Evolutionary conservation across 306 rosid species (phyloP).

Genomic region (Myrica gale): DNA sequence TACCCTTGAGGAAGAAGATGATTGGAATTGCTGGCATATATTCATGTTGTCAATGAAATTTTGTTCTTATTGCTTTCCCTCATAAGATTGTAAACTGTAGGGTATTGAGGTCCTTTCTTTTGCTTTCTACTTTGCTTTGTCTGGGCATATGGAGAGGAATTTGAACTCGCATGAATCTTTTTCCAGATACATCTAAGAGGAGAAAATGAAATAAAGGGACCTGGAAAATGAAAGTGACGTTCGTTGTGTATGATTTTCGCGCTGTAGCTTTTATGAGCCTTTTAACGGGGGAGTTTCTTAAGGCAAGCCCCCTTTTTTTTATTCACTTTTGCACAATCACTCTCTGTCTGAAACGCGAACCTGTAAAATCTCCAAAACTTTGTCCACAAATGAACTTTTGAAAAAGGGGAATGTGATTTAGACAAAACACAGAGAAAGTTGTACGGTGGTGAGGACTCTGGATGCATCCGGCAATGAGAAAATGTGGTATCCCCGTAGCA

Average conservation of each 20-base stretch:
- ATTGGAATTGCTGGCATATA: conserved; percentile 22
- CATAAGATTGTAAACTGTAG: neutral
- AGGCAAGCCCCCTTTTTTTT: conserved; percentile 28
- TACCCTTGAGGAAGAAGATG: conserved; percentile 7
- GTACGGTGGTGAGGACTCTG: conserved; percentile 19
- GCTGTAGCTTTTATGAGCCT: neutral
- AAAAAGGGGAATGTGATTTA: conserved; percentile 29
- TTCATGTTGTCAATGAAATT: conserved; percentile 35
- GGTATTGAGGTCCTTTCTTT: neutral
- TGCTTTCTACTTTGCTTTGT: neutral
- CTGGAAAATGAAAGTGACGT: conserved; percentile 1
- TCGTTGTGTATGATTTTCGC: neutral
- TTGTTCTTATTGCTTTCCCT: conserved; percentile 5
- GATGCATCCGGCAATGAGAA: conserved; percentile 20
- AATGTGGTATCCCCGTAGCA: conserved; percentile 27
- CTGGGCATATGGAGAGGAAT: neutral
- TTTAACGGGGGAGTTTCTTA: conserved; percentile 1
- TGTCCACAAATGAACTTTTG: conserved; percentile 36
- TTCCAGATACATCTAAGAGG: neutral
- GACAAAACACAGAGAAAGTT: conserved; percentile 34
- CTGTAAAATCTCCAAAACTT: conserved; percentile 21
- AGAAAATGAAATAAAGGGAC: conserved; percentile 3
- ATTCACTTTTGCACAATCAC: conserved; percentile 24
- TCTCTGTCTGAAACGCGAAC: conserved; percentile 27
- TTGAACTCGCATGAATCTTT: neutral